Percentiles rank a stretch among this genome's conserved stretches.
phyloP scores from a whole-genome alignment of 106 monocot genomes.

The Apostasia shenzhenica region DNA sequence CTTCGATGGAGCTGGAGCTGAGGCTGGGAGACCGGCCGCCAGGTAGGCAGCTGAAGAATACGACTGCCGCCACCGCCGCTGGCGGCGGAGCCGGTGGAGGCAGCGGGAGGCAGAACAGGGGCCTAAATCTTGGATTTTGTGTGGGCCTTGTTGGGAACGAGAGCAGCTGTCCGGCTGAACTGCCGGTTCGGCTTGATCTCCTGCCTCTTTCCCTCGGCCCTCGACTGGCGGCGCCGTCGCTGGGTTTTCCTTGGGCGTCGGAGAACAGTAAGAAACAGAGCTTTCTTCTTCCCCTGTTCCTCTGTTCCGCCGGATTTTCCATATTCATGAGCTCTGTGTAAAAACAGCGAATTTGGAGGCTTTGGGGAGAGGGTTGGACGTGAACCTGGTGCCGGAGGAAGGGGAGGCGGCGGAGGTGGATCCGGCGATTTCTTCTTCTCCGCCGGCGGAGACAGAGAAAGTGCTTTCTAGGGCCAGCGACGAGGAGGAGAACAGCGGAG shows the following conservation, averaged over 20 bases:
- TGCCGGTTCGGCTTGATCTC: slow-evolving; percentile 24
- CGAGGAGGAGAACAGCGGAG: slow-evolving; percentile 29
- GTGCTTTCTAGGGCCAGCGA: slow-evolving; percentile 1
- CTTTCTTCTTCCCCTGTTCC: background rate
- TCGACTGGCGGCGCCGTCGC: background rate
- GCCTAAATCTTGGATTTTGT: slow-evolving; percentile 1
- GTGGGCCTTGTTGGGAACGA: background rate
- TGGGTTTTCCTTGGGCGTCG: slow-evolving; percentile 5
- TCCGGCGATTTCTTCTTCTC: background rate
- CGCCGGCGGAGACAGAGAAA: background rate
- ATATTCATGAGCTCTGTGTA: background rate
- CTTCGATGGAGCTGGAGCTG: slow-evolving; percentile 15
- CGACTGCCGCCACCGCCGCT: background rate
- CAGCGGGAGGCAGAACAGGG: background rate
- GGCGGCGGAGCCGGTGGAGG: background rate
- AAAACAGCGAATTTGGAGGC: background rate
- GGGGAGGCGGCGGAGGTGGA: background rate
- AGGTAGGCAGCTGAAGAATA: background rate
- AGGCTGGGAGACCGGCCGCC: slow-evolving; percentile 2
- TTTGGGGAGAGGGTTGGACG: background rate
- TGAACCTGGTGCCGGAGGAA: background rate
- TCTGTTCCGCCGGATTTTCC: background rate
- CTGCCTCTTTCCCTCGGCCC: slow-evolving; percentile 6
- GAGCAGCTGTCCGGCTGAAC: slow-evolving; percentile 6
- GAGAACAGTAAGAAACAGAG: slow-evolving; percentile 6